phyloP scores from a whole-genome alignment of 768 basidiomycete genomes.

The Collybia sp. region DNA sequence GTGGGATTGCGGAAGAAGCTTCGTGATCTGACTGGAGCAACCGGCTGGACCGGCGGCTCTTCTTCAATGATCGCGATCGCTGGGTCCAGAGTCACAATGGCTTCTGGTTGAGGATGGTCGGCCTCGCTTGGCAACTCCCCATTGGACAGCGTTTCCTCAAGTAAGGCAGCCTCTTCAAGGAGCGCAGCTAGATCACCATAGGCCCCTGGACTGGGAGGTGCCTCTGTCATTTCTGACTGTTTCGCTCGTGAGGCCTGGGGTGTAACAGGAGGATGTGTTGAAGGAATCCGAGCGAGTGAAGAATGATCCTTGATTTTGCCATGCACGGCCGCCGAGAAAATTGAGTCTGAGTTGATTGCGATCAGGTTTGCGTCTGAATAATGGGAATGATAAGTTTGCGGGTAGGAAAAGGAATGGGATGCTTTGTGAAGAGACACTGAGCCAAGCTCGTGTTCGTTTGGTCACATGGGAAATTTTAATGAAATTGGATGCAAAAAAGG shows the following conservation, averaged over 20 bases:
- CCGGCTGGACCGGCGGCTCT: no score
- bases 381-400: constrained; percentile 2
- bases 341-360: constrained; percentile 12
- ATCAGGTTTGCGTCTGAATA: no score
- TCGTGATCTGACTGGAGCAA: no score
- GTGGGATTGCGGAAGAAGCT: no score
- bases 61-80: no score
- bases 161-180: constrained; percentile 51
- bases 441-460: constrained; percentile 24
- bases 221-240: constrained; percentile 25
- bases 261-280: constrained; percentile 16
- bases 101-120: no score
- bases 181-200: constrained; percentile 48
- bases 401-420: constrained; percentile 18
- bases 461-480: constrained; percentile 11
- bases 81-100: no score
- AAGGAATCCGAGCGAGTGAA: constrained; percentile 11
- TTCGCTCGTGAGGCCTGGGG: constrained; percentile 23
- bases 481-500: constrained; percentile 7
- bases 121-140: constrained; percentile 41
- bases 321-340: constrained; percentile 58
- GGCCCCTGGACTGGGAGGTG: constrained; percentile 38
- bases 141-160: constrained; percentile 49
- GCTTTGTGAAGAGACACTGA: constrained; percentile 18
- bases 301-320: constrained; percentile 40